phyloP scores from a whole-genome alignment of 2,329 filamentous ascomycete genomes.

The Aspergillus luchuensis region DNA sequence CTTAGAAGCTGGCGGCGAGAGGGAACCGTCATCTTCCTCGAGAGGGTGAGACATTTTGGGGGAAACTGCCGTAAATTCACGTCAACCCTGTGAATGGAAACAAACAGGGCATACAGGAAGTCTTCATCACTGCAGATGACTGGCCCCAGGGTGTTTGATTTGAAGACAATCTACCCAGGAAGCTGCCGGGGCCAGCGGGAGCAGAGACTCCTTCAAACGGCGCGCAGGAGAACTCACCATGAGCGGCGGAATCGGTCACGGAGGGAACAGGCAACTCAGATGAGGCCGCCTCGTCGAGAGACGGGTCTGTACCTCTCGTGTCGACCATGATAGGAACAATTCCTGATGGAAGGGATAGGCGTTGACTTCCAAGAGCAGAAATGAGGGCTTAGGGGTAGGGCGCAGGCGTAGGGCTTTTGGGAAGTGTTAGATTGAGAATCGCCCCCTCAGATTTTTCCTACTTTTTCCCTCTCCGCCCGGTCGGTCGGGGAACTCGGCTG shows the following conservation, averaged over 20 bases:
- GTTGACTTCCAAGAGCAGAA: constrained; percentile 48
- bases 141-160: no score
- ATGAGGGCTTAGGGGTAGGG: constrained; percentile 53
- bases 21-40: constrained; percentile 38
- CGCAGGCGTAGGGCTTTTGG: constrained; percentile 46
- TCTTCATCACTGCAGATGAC: background rate
- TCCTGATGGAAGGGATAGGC: constrained; percentile 25
- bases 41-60: constrained; percentile 38
- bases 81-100: constrained; percentile 5
- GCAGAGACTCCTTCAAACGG: background rate
- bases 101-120: background rate
- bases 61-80: constrained; percentile 18
- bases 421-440: constrained; percentile 5
- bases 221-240: constrained; percentile 35
- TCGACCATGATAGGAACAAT: constrained; percentile 36
- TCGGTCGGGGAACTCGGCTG: background rate
- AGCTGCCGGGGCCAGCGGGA: background rate
- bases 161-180: background rate
- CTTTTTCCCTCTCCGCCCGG: background rate
- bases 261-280: constrained; percentile 35
- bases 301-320: constrained; percentile 30
- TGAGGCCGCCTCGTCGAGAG: constrained; percentile 32
- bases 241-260: constrained; percentile 28
- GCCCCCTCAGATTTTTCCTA: constrained; percentile 6
- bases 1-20: constrained; percentile 41